These are phyloP conservation scores for Cryptococcus neoformans DNA, from an alignment of 1,284 basidiomycete species.

Conservation along the genomic window DNA sequence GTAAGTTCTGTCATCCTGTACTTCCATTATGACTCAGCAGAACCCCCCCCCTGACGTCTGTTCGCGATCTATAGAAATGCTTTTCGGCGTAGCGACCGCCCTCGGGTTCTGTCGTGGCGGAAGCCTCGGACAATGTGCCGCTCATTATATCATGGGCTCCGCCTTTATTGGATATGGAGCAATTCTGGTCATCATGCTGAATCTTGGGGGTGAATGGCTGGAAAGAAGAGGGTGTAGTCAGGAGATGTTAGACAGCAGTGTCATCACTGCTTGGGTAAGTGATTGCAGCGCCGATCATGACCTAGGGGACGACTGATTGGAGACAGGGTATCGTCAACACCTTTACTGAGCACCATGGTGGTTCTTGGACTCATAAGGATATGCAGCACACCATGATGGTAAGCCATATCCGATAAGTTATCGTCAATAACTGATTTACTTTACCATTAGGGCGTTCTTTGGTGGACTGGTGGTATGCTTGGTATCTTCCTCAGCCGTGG, in stretches of 20 bases:
- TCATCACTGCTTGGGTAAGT: slow-evolving; percentile 83
- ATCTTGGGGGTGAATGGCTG: slow-evolving; percentile 81
- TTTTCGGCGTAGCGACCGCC: slow-evolving; percentile 49
- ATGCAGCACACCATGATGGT: slow-evolving; percentile 83
- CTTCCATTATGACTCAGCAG: slow-evolving; percentile 49
- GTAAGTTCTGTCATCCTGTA: slow-evolving; percentile 57
- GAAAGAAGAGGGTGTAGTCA: slow-evolving; percentile 57
- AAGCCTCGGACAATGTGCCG: slow-evolving; percentile 71
- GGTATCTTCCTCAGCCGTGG: slow-evolving; percentile 82
- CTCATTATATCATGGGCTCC: slow-evolving; percentile 85
- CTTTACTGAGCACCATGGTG: slow-evolving; percentile 85
- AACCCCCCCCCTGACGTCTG: neutral
- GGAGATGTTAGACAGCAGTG: slow-evolving; percentile 87
- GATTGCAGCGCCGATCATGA: neutral
- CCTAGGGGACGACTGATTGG: slow-evolving; percentile 1
- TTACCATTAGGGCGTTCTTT: slow-evolving; percentile 57
- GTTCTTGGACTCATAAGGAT: slow-evolving; percentile 77
- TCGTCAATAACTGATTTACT: neutral
- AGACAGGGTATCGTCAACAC: slow-evolving; percentile 68
- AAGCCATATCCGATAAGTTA: neutral
- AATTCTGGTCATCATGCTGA: slow-evolving; percentile 76
- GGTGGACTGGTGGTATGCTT: slow-evolving; percentile 87
- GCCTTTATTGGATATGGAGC: slow-evolving; percentile 85
- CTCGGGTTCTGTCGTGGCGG: slow-evolving; percentile 63
- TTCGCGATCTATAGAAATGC: slow-evolving; percentile 34